Conservation (phyloP, 768 basidiomycete genomes). For the Collybia sp. region DNA sequence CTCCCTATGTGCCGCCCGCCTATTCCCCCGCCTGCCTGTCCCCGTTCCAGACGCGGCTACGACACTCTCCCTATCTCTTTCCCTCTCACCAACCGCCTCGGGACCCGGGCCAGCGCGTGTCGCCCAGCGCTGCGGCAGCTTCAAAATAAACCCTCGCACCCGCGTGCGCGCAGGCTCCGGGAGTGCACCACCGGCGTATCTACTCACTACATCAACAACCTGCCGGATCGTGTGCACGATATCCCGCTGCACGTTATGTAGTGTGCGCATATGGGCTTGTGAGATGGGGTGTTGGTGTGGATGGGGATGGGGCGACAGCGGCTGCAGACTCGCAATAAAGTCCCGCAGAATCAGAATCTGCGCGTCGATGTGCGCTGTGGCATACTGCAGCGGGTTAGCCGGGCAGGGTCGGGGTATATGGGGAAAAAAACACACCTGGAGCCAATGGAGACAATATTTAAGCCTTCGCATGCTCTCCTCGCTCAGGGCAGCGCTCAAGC, state of each 20-base stretch:
- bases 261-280: conserved; percentile 55
- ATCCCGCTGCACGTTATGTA: conserved; percentile 71
- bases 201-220: conserved; percentile 82
- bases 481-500: conserved; percentile 81
- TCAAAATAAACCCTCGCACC: conserved; percentile 74
- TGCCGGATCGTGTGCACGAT: conserved; percentile 87
- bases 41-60: conserved; percentile 25
- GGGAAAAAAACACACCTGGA: conserved; percentile 52
- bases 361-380: conserved; percentile 81
- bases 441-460: conserved; percentile 84
- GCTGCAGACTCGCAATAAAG: conserved; percentile 72
- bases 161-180: conserved; percentile 77
- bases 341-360: conserved; percentile 83
- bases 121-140: conserved; percentile 81
- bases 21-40: conserved; percentile 27
- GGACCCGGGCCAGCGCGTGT: conserved; percentile 27
- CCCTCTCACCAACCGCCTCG: conserved; percentile 2
- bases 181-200: conserved; percentile 81
- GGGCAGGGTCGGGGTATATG: not conserved
- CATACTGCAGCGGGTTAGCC: conserved; percentile 49
- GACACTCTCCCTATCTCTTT: conserved; percentile 21
- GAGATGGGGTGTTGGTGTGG: conserved; percentile 26
- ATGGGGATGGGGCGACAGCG: conserved; percentile 24
- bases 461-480: conserved; percentile 87
- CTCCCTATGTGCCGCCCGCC: conserved; percentile 25